A percentile compares a stretch with the other conserved stretches of the same genome.
Conservation (phyloP, 2,329 filamentous ascomycete species). For the Talaromyces atroroseus region DNA sequence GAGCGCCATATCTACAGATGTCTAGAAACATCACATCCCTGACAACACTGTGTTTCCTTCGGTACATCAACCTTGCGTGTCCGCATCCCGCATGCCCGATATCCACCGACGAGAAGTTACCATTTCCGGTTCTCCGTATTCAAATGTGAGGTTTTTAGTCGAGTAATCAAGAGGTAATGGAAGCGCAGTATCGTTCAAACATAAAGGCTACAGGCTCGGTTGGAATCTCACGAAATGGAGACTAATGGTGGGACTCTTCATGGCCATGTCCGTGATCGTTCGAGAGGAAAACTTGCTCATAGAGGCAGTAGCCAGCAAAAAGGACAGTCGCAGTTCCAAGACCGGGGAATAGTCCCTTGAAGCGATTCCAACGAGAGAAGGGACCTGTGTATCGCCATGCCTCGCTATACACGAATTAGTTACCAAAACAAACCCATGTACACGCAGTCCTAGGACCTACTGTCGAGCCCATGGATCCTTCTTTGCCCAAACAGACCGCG, state of each 20-base stretch:
- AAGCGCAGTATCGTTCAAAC: constrained; percentile 21
- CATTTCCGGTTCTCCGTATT: not conserved
- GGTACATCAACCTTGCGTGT: constrained; percentile 10
- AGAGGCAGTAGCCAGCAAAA: constrained; percentile 82
- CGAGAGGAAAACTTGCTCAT: constrained; percentile 80
- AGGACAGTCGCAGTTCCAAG: constrained; percentile 88
- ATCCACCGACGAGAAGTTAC: not conserved
- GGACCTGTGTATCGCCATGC: constrained; percentile 88
- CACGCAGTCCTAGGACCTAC: constrained; percentile 39
- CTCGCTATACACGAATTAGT: constrained; percentile 57
- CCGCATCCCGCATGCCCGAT: not conserved
- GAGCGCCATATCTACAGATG: constrained; percentile 17
- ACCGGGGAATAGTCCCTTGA: constrained; percentile 80
- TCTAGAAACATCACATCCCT: constrained; percentile 7
- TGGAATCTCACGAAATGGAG: constrained; percentile 12
- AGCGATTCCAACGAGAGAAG: constrained; percentile 84
- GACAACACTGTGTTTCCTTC: not conserved
- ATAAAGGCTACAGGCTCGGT: constrained; percentile 13
- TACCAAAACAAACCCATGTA: not conserved
- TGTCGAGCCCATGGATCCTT: constrained; percentile 59
- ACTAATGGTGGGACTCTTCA: constrained; percentile 13
- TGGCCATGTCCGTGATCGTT: constrained; percentile 54
- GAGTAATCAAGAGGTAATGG: not conserved
- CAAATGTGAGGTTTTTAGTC: not conserved
- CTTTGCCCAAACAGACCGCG: constrained; percentile 43